Evolutionary conservation across 495 filamentous ascomycete species (phyloP), one percentile per base, ranked within the genome.

Genomic region (Aspergillus biplanus): DNA sequence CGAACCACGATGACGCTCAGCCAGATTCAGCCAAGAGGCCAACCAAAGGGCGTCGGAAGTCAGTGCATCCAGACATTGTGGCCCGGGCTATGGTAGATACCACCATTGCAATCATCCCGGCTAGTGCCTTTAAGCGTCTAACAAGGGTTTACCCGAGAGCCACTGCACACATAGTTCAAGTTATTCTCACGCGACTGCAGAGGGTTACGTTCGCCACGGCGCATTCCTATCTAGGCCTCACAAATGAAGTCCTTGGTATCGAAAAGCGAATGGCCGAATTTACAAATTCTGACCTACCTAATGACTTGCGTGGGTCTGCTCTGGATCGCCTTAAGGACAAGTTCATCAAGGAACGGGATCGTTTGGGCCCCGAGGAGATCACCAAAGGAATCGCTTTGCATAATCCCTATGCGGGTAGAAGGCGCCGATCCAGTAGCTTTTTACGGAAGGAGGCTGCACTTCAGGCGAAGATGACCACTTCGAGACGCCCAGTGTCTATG

Each of bases 31-130:
- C 55, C 53, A 68, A 52, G 15, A 71, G 69, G 27, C 76, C 77
- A 44, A 80, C 78, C 64, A 77, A 75, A 52, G 81, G 77, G 46
- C 67, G 66, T 80, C 83, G 72, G 33, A 89, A 87, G 65, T 98
- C 96, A 3, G 94, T 90, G 0, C 95, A 99, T 76, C 95, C 95
- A 12, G 95, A 99, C 73, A 96, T 99, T 66, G 92, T 98, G 62
- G 95, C 93, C 8, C 86, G 95, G 65, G 95, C 95, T n/a, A 96
- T 92, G 35, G 91, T 96, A 21, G 95, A 99, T 72, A 98, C 94
- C 0, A 99, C 96, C 0, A 97, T 99, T 75, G 95, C 95, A 15
- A 95, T 99, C 68, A 98, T 99, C 65, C 95, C 95, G 5, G 96
- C 94, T 6, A 95, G 92, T 67, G 95, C 95, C 5, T 99, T 99